Percentiles rank a stretch among this genome's conserved stretches.
These are phyloP conservation scores for Plectranthus barbatus DNA, from an alignment of 257 asterid species.

Conservation along the genomic window DNA sequence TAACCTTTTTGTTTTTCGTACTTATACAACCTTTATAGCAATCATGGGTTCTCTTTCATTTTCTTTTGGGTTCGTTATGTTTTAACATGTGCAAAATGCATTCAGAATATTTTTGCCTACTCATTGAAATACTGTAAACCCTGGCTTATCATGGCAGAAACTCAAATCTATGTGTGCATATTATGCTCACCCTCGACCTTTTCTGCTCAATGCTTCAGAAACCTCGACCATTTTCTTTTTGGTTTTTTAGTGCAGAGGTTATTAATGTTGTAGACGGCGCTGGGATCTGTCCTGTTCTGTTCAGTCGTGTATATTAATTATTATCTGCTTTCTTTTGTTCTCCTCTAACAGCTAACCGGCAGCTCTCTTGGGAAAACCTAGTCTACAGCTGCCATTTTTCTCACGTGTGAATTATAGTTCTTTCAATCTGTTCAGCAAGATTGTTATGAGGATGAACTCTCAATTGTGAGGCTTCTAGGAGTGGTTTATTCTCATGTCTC, in stretches of 20 bases:
- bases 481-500: not conserved
- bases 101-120: not conserved
- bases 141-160: not conserved
- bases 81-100: not conserved
- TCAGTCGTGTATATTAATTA: not conserved
- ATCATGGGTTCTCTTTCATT: too few relatives aligned
- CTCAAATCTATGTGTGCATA: not conserved
- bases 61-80: too few relatives aligned
- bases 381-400: not conserved
- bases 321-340: not conserved
- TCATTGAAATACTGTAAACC: not conserved
- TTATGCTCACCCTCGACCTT: not conserved
- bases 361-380: not conserved
- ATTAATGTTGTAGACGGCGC: not conserved
- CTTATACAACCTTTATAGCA: not conserved
- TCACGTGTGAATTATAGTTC: not conserved
- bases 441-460: not conserved
- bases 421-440: not conserved
- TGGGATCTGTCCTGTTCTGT: not conserved
- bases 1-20: not conserved
- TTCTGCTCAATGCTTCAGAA: not conserved
- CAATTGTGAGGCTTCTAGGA: not conserved
- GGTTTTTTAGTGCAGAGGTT: too few relatives aligned
- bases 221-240: too few relatives aligned
- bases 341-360: not conserved